These are phyloP conservation scores for Blepharisma undulans DNA, from an alignment of 169 alveolate species.

Conservation along the genomic window DNA sequence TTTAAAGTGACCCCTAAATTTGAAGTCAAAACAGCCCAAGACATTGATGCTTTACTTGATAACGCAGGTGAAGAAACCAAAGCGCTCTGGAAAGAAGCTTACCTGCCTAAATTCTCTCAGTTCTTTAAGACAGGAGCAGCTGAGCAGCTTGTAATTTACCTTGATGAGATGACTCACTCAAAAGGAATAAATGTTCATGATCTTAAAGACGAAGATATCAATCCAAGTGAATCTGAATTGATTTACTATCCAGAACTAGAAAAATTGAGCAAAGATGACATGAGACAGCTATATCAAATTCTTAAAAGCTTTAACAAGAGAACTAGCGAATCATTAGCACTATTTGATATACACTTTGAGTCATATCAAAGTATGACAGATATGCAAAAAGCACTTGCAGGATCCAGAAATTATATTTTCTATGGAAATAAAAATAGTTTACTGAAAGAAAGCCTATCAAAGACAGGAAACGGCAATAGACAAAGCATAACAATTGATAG, in stretches of 20 bases:
- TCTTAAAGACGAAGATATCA: not conserved
- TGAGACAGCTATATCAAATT: not conserved
- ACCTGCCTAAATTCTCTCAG: not conserved
- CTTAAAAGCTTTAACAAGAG: conserved; percentile 11
- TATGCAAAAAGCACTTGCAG: not conserved
- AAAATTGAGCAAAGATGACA: conserved; percentile 6
- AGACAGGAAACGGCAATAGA: conserved; percentile 10
- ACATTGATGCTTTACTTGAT: not conserved
- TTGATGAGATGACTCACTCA: not conserved
- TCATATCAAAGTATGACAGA: not conserved
- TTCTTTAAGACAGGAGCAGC: not conserved
- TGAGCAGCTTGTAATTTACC: conserved; percentile 11
- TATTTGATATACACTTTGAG: conserved; percentile 8
- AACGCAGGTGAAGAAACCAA: not conserved
- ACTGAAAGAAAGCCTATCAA: not conserved
- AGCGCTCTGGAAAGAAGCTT: not conserved
- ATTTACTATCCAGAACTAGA: conserved; percentile 33
- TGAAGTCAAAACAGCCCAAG: not conserved
- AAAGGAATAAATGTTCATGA: not conserved
- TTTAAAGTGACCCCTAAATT: conserved; percentile 1
- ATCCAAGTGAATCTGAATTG: conserved; percentile 10
- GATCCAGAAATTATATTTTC: conserved; percentile 15
- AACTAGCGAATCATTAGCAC: not conserved
- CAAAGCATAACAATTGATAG: conserved; percentile 17
- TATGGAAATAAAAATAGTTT: not conserved